phyloP scores from a whole-genome alignment of 2,329 filamentous ascomycete genomes.

The Fusarium sp. region DNA sequence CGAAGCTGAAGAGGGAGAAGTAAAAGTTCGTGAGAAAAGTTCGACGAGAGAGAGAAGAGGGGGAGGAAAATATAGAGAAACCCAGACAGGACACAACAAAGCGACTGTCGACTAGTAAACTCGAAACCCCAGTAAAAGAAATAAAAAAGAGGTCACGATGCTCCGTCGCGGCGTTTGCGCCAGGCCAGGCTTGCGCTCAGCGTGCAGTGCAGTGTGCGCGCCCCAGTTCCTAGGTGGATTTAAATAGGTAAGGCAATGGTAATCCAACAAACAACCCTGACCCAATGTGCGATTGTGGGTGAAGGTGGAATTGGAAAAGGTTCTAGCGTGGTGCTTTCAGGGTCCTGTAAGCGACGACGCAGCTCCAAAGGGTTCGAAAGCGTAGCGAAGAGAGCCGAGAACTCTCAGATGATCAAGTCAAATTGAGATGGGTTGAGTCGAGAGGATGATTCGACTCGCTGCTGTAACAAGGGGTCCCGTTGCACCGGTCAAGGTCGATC shows the following conservation, averaged over 20 bases:
- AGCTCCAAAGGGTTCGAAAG: neutral
- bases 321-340: constrained; percentile 33
- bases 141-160: constrained; percentile 42
- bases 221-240: constrained; percentile 40
- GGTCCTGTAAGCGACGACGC: constrained; percentile 15
- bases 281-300: constrained; percentile 39
- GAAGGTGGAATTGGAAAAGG: constrained; percentile 42
- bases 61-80: constrained; percentile 20
- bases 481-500: constrained; percentile 38
- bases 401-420: constrained; percentile 2
- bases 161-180: constrained; percentile 43
- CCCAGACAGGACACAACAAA: constrained; percentile 3
- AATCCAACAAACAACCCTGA: constrained; percentile 35
- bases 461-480: constrained; percentile 28
- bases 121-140: constrained; percentile 31
- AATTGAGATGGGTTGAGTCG: constrained; percentile 5
- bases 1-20: neutral
- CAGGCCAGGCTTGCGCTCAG: constrained; percentile 29
- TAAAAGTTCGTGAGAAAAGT: constrained; percentile 17
- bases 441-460: constrained; percentile 9
- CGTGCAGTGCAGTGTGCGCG: constrained; percentile 26
- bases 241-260: constrained; percentile 31
- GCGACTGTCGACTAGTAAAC: constrained; percentile 22
- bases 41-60: constrained; percentile 7
- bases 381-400: constrained; percentile 11